Evolutionary conservation across 345 rosid species (phyloP), one percentile per base, ranked within the genome.

Genomic region (Citrus mangshanensis): DNA sequence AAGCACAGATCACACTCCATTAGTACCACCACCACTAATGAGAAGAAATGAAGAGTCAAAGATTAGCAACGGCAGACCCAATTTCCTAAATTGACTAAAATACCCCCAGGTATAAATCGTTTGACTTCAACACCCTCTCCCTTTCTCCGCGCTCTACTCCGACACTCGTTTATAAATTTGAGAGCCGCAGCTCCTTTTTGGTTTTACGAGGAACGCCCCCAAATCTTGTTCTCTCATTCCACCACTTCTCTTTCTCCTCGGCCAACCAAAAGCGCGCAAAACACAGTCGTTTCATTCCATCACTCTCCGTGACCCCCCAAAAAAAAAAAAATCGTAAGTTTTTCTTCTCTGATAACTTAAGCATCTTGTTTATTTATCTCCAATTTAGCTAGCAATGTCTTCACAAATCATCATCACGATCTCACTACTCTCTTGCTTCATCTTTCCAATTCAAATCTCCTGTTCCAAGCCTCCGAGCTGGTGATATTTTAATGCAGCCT

Each of bases 161-260:
- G 10, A 42, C 49, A 1, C 51, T 42, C 2, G 0, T 12, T 3
- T 46, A 79, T 78, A 78, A 69, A 76, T 70, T 61, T 35, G 24
- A 69, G 70, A 80, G 64, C 54, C 68, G 62, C 34, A 24, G 21
- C 38, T 8, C 30, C 80, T 77, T 78, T 71, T 56, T 28, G 49
- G 72, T 72, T 84, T 77, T 70, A 75, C 84, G 84, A 79, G 81
- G 83, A 77, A 69, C 79, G 66, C 79, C 79, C 21, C 74, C 72
- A 72, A n/a, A 1, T 64, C 28, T 61, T 30, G 62, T 37, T 22
- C 51, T 34, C 72, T 66, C 2, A 40, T 46, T 9, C 38, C 22
- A 64, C 16, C 7, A 40, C 24, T 46, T 37, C 25, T 25, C 40
- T 46, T 5, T 60, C 22, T 37, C 21, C 25, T 25, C 72, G 51